Conservation (phyloP, 2,329 filamentous ascomycete genomes). For the Colletotrichum lini region DNA sequence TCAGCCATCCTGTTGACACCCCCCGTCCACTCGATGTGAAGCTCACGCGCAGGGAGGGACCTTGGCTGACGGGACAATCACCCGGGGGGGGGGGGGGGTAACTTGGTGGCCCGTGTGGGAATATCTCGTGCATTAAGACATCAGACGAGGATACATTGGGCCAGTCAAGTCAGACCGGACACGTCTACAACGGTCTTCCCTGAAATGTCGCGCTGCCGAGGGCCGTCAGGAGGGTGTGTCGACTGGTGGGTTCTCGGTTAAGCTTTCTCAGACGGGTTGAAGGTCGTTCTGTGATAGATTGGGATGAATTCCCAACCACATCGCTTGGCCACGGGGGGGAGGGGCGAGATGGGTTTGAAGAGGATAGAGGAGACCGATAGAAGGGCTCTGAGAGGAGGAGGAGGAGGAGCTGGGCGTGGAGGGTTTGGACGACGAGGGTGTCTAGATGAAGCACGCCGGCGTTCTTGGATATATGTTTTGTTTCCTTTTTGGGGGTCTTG, state of each 20-base stretch:
- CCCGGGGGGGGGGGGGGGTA: neutral
- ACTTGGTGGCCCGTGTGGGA: neutral
- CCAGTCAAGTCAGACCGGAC: neutral
- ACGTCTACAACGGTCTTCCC: neutral
- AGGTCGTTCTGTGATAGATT: neutral
- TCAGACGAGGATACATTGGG: constrained; percentile 2
- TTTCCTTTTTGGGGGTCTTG: neutral
- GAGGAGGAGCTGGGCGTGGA: neutral
- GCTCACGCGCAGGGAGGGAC: constrained; percentile 1
- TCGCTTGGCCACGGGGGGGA: neutral
- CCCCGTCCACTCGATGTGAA: neutral
- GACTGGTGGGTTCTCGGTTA: constrained; percentile 5
- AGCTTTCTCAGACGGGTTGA: constrained; percentile 2
- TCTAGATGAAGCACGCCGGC: constrained; percentile 33
- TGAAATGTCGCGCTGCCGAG: neutral
- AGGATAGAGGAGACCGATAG: neutral
- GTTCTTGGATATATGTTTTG: constrained; percentile 24
- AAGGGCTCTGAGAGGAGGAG: neutral
- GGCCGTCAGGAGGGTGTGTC: neutral
- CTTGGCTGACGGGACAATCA: neutral
- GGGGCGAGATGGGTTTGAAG: neutral
- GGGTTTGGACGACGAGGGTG: constrained; percentile 18
- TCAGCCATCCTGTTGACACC: neutral
- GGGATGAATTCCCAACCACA: neutral
- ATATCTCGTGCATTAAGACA: constrained; percentile 8